Evolutionary conservation across 345 rosid species (phyloP), one percentile per base, ranked within the genome.

Genomic region (Capsella bursapastoris): DNA sequence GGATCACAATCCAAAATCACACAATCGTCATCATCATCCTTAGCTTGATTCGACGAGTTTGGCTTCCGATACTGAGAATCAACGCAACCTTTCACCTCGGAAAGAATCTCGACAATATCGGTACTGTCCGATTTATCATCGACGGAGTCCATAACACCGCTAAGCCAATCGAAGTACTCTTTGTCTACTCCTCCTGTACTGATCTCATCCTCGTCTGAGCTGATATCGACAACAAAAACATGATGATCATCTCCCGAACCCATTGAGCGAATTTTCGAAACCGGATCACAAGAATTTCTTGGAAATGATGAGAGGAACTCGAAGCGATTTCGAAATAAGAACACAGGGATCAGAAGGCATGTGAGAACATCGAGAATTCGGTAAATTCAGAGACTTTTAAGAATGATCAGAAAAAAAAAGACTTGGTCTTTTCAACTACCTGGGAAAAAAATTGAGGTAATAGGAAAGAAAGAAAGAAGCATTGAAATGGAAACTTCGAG

Each of bases 1-100:
- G 80, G 80, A 58, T 77, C 80, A 64, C 62, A 7, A 0, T 77
- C 80, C 61, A 77, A 34, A 77, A 77, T 77, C 55, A 77, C 72
- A 77, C 80, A 77, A 1, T 64, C 77, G 3, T 73, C 80, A 8
- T 47, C 76, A 2, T 77, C 64, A 0, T 59, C 71, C 5, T 55
- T 3, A 47, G 63, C n/a, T 32, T 35, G 57, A 66, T 0, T 47
- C 4, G 44, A 50, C 7, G 57, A 56, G 6, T 52, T 56, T 0
- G 57, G 16, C 8, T 77, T 77, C 53, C 71, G 67, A 57, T n/a
- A 62, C 8, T 4, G 60, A 64, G 76, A 77, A 57, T 70, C 32
- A 0, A 58, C 15, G 5, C 45, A 2, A 25, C 66, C 56, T 55
- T 48, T 71, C 3, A 77, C 32, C 65, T 77, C 77, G 14, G 66